Conservation (phyloP, 1,284 basidiomycete genomes). For the Retiboletus flavoniger region DNA sequence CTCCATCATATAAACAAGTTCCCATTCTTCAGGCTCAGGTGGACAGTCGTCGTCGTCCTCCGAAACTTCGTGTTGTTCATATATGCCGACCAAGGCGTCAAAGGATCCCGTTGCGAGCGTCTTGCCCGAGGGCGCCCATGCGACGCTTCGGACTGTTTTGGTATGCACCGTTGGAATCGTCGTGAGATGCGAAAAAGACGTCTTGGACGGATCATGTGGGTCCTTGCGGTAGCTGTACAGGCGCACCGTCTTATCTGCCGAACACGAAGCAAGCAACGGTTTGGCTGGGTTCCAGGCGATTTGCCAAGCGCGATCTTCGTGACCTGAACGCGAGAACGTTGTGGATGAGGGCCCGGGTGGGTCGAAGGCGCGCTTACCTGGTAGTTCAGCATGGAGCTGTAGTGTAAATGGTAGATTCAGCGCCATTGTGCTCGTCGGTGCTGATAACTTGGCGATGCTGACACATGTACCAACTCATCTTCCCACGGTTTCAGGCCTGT, state of each 20-base stretch:
- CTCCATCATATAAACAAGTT: conserved; percentile 85
- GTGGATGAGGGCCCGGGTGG: not conserved
- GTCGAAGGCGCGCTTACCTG: conserved; percentile 21
- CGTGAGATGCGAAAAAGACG: conserved; percentile 54
- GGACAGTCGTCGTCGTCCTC: conserved; percentile 41
- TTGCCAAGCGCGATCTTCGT: conserved; percentile 86
- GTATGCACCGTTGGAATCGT: conserved; percentile 82
- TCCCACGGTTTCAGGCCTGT: not conserved
- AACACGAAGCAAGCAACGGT: conserved; percentile 87
- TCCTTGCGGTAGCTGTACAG: conserved; percentile 69
- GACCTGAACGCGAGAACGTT: conserved; percentile 46
- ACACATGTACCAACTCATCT: not conserved
- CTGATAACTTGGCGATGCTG: not conserved
- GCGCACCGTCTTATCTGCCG: conserved; percentile 89
- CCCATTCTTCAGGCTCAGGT: conserved; percentile 60
- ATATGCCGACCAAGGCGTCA: conserved; percentile 90
- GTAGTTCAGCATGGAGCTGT: conserved; percentile 31
- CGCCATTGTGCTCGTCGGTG: conserved; percentile 23
- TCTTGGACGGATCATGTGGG: conserved; percentile 29
- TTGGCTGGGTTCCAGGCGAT: conserved; percentile 89
- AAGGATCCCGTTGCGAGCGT: conserved; percentile 95
- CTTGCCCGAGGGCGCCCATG: conserved; percentile 88
- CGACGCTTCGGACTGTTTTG: conserved; percentile 86
- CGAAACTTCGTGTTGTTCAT: conserved; percentile 67
- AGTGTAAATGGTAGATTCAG: conserved; percentile 23